Evolutionary conservation across 768 basidiomycete genomes (phyloP).

Genomic region (Tricholoma bakamatsutake): DNA sequence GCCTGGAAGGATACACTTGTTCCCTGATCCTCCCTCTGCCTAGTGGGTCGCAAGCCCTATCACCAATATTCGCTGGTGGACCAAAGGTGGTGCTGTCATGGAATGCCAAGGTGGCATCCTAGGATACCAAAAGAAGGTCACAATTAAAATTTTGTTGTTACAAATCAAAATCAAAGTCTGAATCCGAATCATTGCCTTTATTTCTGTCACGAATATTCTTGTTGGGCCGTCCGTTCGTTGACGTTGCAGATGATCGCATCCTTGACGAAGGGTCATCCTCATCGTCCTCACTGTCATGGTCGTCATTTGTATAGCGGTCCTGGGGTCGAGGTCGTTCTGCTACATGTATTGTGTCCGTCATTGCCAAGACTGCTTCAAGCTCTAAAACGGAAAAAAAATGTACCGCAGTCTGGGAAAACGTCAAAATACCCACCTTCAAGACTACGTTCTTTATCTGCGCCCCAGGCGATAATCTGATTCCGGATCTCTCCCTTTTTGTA

Average conservation of each 20-base stretch:
- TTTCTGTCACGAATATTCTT: slow-evolving; percentile 50
- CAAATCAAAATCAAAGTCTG: slow-evolving; percentile 78
- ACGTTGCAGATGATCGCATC: slow-evolving; percentile 52
- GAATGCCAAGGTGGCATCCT: not conserved
- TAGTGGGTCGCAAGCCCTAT: not conserved
- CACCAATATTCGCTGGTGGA: not conserved
- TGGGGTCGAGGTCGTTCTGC: slow-evolving; percentile 38
- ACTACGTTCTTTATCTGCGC: slow-evolving; percentile 68
- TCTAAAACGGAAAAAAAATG: slow-evolving; percentile 32
- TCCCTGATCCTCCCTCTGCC: not conserved
- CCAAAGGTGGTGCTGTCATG: not conserved
- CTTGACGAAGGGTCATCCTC: slow-evolving; percentile 46
- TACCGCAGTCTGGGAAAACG: not conserved
- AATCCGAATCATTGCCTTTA: slow-evolving; percentile 51
- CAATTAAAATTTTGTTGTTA: slow-evolving; percentile 21
- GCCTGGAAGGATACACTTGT: not conserved
- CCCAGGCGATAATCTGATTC: slow-evolving; percentile 83
- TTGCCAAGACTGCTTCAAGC: slow-evolving; percentile 63
- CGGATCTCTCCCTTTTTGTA: slow-evolving; percentile 91
- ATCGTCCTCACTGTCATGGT: slow-evolving; percentile 42
- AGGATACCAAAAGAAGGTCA: not conserved
- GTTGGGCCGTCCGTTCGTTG: slow-evolving; percentile 41
- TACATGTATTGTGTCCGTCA: slow-evolving; percentile 59
- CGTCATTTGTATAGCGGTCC: slow-evolving; percentile 26
- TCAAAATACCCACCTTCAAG: slow-evolving; percentile 55